These are phyloP conservation scores for Eudorina sp. DNA, from an alignment of 139 green algal genomes.

Conservation along the genomic window DNA sequence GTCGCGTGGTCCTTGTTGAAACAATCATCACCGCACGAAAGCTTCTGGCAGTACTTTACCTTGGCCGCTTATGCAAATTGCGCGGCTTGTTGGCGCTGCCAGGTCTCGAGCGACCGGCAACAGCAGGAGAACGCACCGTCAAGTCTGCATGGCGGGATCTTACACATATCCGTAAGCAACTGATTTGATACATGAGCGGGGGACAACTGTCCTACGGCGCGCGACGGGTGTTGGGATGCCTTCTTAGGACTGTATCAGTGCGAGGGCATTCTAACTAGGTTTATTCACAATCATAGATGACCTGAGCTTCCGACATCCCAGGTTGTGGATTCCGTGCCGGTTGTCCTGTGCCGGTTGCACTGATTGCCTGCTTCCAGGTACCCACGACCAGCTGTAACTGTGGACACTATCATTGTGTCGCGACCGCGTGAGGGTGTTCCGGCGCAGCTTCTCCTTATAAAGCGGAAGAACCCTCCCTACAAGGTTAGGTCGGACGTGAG, in stretches of 20 bases:
- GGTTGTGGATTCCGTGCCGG: too few relatives aligned
- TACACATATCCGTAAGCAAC: constrained; percentile 61
- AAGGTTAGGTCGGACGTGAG: constrained; percentile 58
- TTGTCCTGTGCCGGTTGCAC: too few relatives aligned
- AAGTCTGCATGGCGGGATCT: constrained; percentile 27
- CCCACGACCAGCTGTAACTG: constrained; percentile 77
- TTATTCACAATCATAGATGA: too few relatives aligned
- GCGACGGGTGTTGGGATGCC: too few relatives aligned
- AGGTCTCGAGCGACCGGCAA: background rate
- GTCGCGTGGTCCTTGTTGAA: too few relatives aligned
- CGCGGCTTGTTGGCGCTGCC: background rate
- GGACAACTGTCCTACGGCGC: too few relatives aligned
- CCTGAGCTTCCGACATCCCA: too few relatives aligned
- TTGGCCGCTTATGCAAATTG: constrained; percentile 9
- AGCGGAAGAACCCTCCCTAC: constrained; percentile 78
- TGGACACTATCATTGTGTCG: constrained; percentile 75
- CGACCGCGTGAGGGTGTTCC: constrained; percentile 38
- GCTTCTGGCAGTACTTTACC: too few relatives aligned
- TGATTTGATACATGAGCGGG: too few relatives aligned
- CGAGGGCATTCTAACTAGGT: too few relatives aligned
- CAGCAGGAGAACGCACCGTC: background rate
- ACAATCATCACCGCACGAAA: too few relatives aligned
- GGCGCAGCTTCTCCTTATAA: constrained; percentile 78
- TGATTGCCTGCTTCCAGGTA: constrained; percentile 58
- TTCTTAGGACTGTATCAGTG: too few relatives aligned